Conservation (phyloP, 108 stramenopile species). For the Nitzschia putrida region DNA sequence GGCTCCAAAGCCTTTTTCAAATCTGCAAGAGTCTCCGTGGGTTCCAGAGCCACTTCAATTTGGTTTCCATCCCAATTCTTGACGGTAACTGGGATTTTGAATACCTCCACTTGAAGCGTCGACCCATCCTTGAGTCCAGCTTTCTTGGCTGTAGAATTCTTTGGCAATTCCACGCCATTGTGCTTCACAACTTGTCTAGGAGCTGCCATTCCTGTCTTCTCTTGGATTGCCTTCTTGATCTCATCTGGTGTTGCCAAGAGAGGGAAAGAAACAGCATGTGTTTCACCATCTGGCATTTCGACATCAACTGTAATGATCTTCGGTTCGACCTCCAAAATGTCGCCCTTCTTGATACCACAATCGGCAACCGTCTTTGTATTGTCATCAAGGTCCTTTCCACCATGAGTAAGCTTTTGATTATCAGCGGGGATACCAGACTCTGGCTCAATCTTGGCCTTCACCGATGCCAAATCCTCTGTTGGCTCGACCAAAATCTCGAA, state of each 20-base stretch:
- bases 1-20: conserved; percentile 30
- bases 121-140: conserved; percentile 24
- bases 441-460: conserved; percentile 23
- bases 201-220: conserved; percentile 18
- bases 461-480: not conserved
- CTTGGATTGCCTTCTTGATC: conserved; percentile 18
- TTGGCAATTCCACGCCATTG: conserved; percentile 9
- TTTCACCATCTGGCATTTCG: conserved; percentile 14
- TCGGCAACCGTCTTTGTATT: conserved; percentile 14
- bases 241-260: conserved; percentile 7
- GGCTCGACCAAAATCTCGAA: conserved; percentile 25
- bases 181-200: conserved; percentile 15
- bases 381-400: conserved; percentile 2
- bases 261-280: not conserved
- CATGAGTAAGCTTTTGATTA: conserved; percentile 10
- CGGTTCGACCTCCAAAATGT: conserved; percentile 29
- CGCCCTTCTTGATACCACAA: conserved; percentile 22
- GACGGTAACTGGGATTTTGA: conserved; percentile 21
- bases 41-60: conserved; percentile 16
- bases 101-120: conserved; percentile 8
- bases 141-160: conserved; percentile 11
- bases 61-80: conserved; percentile 16
- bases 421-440: conserved; percentile 28
- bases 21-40: conserved; percentile 2
- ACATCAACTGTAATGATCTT: conserved; percentile 20